Conservation (phyloP, 73 alveolate genomes). For the Paramecium sexaurelia region DNA sequence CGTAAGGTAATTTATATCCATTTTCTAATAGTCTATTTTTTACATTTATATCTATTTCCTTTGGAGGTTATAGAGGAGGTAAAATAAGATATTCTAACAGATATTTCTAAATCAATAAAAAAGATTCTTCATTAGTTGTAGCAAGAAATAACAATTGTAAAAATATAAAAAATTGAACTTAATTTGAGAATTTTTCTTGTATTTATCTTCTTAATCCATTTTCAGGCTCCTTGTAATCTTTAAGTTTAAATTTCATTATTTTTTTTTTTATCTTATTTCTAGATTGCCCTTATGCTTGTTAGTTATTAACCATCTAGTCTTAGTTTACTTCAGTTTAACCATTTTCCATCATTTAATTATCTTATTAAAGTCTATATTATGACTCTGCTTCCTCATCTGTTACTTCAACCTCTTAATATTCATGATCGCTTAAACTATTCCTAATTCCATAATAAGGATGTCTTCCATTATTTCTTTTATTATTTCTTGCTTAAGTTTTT, state of each 20-base stretch:
- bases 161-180: not conserved
- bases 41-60: not conserved
- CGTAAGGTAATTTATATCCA: not conserved
- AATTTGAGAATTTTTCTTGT: not conserved
- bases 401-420: not conserved
- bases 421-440: not conserved
- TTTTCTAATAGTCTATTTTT: not conserved
- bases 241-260: not conserved
- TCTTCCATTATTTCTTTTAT: no score
- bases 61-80: not conserved
- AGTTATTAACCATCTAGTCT: not conserved
- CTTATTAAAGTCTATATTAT: not conserved
- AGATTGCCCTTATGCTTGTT: not conserved
- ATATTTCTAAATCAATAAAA: not conserved
- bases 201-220: not conserved
- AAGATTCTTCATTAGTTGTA: not conserved
- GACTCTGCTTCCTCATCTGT: not conserved
- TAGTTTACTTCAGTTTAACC: not conserved
- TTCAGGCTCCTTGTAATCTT: not conserved
- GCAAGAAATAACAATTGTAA: not conserved
- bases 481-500: no score
- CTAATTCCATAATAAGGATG: no score
- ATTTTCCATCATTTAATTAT: not conserved
- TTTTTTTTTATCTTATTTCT: not conserved
- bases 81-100: not conserved